These are phyloP conservation scores for Melampsora medusae DNA, from an alignment of 1,284 basidiomycete genomes.

Conservation along the genomic window DNA sequence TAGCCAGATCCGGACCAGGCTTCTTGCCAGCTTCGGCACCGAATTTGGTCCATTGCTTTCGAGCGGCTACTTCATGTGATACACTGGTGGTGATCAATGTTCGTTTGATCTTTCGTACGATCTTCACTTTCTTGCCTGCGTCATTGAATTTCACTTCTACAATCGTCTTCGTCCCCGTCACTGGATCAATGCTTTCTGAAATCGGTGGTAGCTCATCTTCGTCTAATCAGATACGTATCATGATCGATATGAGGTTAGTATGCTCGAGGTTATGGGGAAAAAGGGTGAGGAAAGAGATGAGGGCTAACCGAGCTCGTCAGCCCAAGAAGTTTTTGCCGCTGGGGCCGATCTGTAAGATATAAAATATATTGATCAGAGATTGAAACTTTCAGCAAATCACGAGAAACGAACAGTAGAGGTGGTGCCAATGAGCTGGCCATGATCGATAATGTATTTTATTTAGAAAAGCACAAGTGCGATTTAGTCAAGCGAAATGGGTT, in stretches of 20 bases:
- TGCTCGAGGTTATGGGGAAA: neutral
- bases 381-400: neutral
- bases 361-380: too few species aligned
- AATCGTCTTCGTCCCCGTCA: constrained; percentile 72
- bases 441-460: neutral
- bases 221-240: constrained; percentile 10
- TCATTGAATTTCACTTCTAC: constrained; percentile 83
- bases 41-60: constrained; percentile 87
- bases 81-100: constrained; percentile 88
- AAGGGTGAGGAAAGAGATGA: neutral
- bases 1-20: constrained; percentile 85
- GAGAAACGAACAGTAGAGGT: constrained; percentile 18
- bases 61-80: constrained; percentile 86
- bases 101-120: constrained; percentile 80
- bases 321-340: constrained; percentile 37
- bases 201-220: constrained; percentile 31
- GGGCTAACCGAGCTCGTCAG: constrained; percentile 31
- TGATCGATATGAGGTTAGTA: neutral
- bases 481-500: too few species aligned
- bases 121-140: constrained; percentile 92
- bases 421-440: constrained; percentile 14
- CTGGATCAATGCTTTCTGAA: constrained; percentile 27
- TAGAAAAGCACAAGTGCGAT: neutral
- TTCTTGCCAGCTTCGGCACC: constrained; percentile 85
- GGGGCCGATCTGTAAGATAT: constrained; percentile 19